These are phyloP conservation scores for Serendipita sp. DNA, from an alignment of 768 basidiomycete genomes.

Conservation along the genomic window DNA sequence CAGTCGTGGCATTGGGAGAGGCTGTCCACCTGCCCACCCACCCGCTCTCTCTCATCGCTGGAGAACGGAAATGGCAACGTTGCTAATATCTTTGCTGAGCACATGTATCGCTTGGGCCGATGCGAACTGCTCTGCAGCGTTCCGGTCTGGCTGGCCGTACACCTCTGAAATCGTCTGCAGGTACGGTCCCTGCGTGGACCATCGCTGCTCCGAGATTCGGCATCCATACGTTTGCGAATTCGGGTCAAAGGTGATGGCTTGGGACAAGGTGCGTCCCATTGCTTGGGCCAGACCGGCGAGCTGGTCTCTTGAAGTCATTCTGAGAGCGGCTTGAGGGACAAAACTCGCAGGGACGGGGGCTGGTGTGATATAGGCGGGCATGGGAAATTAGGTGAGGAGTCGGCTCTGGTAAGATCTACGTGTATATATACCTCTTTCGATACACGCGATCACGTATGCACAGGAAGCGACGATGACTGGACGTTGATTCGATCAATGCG, in stretches of 20 bases:
- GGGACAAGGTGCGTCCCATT: not conserved
- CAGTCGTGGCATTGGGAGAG: not conserved
- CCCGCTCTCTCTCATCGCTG: no score
- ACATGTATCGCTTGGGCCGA: not conserved
- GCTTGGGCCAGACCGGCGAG: not conserved
- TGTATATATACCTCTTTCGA: no score
- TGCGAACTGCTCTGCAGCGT: not conserved
- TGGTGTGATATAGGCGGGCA: not conserved
- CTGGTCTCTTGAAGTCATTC: not conserved
- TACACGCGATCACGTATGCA: no score
- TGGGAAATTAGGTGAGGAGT: no score
- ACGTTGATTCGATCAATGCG: not conserved
- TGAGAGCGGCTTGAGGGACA: not conserved
- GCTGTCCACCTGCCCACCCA: no score
- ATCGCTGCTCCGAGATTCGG: not conserved
- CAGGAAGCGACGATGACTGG: not conserved
- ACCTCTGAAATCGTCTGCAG: not conserved
- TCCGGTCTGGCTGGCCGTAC: not conserved
- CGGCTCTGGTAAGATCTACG: no score
- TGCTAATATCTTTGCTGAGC: not conserved
- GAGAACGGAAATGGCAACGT: not conserved
- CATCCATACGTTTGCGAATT: not conserved
- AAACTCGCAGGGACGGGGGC: not conserved
- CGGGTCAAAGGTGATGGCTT: not conserved
- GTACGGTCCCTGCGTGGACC: not conserved